Conservation (phyloP, 129 eudicot genomes). For the Pseudognaphalium luteoalbum region DNA sequence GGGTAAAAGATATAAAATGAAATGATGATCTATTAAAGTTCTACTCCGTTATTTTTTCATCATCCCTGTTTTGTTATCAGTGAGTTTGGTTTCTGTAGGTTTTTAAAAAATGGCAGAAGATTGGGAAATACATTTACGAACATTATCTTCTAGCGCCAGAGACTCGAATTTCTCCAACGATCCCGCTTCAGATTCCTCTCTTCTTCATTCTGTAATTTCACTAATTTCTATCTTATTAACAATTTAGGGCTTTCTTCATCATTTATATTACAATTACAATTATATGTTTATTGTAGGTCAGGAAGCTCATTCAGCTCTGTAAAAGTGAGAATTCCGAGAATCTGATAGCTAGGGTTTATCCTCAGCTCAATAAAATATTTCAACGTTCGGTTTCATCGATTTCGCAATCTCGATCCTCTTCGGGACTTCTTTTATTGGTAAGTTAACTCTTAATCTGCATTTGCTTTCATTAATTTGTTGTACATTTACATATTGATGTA, state of each 20-base stretch:
- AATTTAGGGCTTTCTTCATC: not conserved
- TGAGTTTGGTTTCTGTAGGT: not conserved
- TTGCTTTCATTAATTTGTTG: not conserved
- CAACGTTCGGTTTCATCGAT: conserved; percentile 73
- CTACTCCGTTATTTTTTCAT: no score
- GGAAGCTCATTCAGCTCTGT: conserved; percentile 62
- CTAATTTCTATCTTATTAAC: not conserved
- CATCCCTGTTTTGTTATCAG: not conserved
- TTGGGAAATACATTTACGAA: conserved; percentile 79
- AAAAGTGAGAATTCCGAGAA: conserved; percentile 71
- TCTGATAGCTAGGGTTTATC: conserved; percentile 88
- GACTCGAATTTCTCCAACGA: conserved; percentile 78
- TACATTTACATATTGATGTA: not conserved
- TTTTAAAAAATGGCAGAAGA: conserved; percentile 48
- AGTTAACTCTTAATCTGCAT: no score
- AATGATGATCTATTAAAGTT: no score
- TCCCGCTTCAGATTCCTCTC: conserved; percentile 80
- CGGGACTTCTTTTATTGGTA: conserved; percentile 80
- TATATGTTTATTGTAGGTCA: conserved; percentile 50
- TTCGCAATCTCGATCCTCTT: conserved; percentile 64
- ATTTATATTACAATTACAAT: not conserved
- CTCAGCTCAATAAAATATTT: conserved; percentile 76
- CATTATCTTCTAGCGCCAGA: conserved; percentile 72
- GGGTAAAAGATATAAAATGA: no score
- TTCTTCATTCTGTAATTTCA: conserved; percentile 56